Conservation (phyloP, 257 asterid species). For the Eustoma russellianum region DNA sequence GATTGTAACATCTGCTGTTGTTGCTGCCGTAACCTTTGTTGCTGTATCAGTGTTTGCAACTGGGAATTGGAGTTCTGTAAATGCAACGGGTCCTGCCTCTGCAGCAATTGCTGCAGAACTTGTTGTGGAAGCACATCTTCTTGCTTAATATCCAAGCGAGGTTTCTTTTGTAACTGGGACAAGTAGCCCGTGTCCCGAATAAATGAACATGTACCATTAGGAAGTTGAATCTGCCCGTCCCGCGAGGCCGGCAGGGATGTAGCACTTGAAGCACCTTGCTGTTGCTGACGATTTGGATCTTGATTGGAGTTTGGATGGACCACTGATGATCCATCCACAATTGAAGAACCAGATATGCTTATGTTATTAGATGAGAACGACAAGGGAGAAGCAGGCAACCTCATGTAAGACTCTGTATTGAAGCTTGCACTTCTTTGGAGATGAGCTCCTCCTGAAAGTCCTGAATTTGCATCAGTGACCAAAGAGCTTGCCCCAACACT, state of each 20-base stretch:
- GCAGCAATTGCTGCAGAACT: constrained; percentile 79
- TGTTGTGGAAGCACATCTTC: constrained; percentile 82
- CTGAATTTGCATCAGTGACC: constrained; percentile 97
- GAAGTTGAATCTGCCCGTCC: constrained; percentile 57
- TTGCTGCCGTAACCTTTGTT: constrained; percentile 80
- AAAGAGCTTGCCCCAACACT: constrained; percentile 95
- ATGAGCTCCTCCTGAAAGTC: constrained; percentile 83
- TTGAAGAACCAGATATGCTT: constrained; percentile 78
- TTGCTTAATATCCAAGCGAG: constrained; percentile 83
- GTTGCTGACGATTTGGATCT: constrained; percentile 58
- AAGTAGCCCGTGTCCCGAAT: constrained; percentile 51
- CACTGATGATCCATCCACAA: constrained; percentile 69
- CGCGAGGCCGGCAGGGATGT: constrained; percentile 66
- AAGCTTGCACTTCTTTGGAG: constrained; percentile 89
- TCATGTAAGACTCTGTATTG: constrained; percentile 87
- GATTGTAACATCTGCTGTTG: constrained; percentile 73
- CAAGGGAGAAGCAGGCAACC: constrained; percentile 93
- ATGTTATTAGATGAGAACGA: constrained; percentile 88
- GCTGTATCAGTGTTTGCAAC: constrained; percentile 74
- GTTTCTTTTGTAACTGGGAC: constrained; percentile 84
- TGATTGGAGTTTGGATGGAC: constrained; percentile 66
- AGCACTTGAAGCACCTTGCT: constrained; percentile 74
- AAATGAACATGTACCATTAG: constrained; percentile 51
- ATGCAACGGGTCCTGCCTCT: constrained; percentile 65
- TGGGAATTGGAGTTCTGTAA: constrained; percentile 72